These are phyloP conservation scores for Heterobasidion irregulare DNA, from an alignment of 1,284 basidiomycete species.

Conservation along the genomic window DNA sequence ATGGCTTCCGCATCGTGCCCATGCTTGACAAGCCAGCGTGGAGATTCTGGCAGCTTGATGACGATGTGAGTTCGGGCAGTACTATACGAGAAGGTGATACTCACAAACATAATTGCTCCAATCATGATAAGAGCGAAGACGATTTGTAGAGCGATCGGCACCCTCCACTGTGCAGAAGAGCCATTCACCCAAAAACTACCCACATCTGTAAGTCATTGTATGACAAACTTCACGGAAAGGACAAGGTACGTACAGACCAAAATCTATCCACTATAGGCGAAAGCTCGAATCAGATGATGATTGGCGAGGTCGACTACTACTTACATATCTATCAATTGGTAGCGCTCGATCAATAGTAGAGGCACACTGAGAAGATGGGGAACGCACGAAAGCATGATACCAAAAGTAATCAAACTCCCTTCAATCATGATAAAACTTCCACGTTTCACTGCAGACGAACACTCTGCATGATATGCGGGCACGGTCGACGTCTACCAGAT, in stretches of 20 bases:
- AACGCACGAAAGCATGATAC: constrained; percentile 61
- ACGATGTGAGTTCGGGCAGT: background rate
- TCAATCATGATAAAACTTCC: constrained; percentile 65
- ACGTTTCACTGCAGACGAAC: constrained; percentile 49
- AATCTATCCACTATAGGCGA: constrained; percentile 42
- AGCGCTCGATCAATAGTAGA: constrained; percentile 16
- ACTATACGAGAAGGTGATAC: constrained; percentile 20
- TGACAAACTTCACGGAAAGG: background rate
- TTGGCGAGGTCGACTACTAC: constrained; percentile 1
- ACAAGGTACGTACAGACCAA: constrained; percentile 35
- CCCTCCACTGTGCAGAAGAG: constrained; percentile 59
- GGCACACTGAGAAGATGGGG: constrained; percentile 7
- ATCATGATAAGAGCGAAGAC: constrained; percentile 56
- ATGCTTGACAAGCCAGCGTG: constrained; percentile 55
- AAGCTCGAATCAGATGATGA: background rate
- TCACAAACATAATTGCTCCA: constrained; percentile 42
- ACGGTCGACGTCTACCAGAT: constrained; percentile 49
- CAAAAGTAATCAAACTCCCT: constrained; percentile 61
- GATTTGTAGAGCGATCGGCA: constrained; percentile 64
- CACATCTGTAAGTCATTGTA: background rate
- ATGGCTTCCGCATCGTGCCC: constrained; percentile 54
- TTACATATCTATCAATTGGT: constrained; percentile 19
- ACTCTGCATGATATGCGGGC: constrained; percentile 59
- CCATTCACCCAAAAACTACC: constrained; percentile 40
- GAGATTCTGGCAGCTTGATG: constrained; percentile 59